Evolutionary conservation across 768 basidiomycete species (phyloP), one percentile per base, ranked within the genome.

Genomic region (Chalciporus pseudorubinellus): DNA sequence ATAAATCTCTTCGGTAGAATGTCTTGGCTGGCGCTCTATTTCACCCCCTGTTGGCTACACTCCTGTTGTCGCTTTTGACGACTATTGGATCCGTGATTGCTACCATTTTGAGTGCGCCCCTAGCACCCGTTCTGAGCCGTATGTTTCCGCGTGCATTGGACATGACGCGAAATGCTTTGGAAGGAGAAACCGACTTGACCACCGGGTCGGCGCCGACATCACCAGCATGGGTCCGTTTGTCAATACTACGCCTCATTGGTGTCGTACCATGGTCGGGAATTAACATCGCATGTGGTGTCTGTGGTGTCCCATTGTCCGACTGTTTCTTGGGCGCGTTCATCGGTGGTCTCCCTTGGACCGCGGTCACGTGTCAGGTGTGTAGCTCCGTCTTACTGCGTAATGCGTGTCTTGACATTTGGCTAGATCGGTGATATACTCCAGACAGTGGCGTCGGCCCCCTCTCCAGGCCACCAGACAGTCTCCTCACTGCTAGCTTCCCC

Each of bases 231-330:
- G 85, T 93, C 39, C 83, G 93, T 36, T 74, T 97, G 39, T 86
- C 92, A 3, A 81, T 95, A 51, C 80, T 98, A 56, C 83, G 95
- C 44, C 83, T 95, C 51, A 82, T 95, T 61, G 95, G 95, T 18
- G 83, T 98, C 48, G 92, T 97, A 4, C 95, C 95, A 6, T 98
- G 95, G 95, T 92, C 90, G 51, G 93, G 92, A 52, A 92, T 98
- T 76, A 98, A 98, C 68, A 89, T 98, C 51, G 94, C 94, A 40
- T 95, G 89, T 69, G 94, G 94, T 46, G 92, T 95, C 22, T 90
- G 89, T 60, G 87, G 89, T 29, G 92, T 98, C 14, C 72, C 83
- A 8, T 62, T 90, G 44, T 64, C 73, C 50, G 88, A 92, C 66
- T 92, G 90, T 62, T 75, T 85, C 63, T 72, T 92, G 44, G 91